Evolutionary conservation across 371 early-diverging fungal genomes (phyloP), one percentile per base, ranked within the genome.

Genomic region (Circinella umbellata): DNA sequence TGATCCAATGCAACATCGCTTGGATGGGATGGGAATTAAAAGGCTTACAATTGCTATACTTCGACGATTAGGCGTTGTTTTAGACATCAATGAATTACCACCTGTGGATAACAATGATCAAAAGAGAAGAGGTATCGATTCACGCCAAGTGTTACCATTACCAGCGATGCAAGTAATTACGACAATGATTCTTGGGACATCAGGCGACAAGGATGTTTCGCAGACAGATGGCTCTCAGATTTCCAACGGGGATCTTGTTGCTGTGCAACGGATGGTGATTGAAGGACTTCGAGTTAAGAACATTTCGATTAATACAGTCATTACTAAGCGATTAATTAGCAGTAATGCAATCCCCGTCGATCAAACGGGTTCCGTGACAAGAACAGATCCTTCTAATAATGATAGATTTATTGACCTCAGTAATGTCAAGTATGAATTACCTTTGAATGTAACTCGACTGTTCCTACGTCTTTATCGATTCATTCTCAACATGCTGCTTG

Each of bases 181-280:
- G 1, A 73, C 78, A 20, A 82, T 82, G 82, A 80, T 82, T 11
- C 51, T 82, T 35, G 82, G 82, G 2, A 82, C 82, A 8, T 82
- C 82, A 14, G 82, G 82, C n/a, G 82, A 82, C 55, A 82, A 80
- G 48, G 83, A 83, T 7, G 83, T 80, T 2, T 72, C 79, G 4
- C 79, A 79, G 51, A 83, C 83, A 9, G 68, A 78, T 3, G 78
- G 76, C 8, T 83, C 83, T 0, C 83, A 83, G 62, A 83, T 83
- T 15, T 83, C 79, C 5, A 83, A 83, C 47, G 83, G 83, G 11
- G 83, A 83, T 67, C 66, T 83, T 2, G 83, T 77, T 35, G 83
- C 83, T 5, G 60, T 80, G 3, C 80, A 80, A 15, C 75, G 80
- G 1, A 70, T 80, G 73, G 80, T 83, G 61, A 62, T 80, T 1